Evolutionary conservation across 805 yeast species (phyloP).

Genomic region (Limtongia smithiae): DNA sequence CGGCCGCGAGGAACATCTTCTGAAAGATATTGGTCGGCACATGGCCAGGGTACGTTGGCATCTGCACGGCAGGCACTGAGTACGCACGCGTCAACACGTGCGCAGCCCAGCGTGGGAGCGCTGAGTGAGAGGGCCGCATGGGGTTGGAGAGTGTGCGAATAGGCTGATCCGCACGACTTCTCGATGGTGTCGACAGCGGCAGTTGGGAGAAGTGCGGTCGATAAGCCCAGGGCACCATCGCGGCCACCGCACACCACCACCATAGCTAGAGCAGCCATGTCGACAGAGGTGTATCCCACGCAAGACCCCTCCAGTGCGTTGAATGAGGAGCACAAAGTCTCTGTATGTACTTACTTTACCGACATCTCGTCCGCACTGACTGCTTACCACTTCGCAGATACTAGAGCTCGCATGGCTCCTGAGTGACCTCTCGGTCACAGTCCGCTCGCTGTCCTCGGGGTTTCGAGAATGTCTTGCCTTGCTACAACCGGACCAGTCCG

Average conservation of each 20-base stretch:
- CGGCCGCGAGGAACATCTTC: conserved; percentile 56
- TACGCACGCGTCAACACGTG: background rate
- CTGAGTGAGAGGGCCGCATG: too few species aligned
- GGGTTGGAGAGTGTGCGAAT: background rate
- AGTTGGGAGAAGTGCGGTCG: too few species aligned
- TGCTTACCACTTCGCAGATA: conserved; percentile 6
- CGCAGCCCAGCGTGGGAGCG: too few species aligned
- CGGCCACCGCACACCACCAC: background rate
- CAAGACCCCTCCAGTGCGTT: conserved; percentile 21
- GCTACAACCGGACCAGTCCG: conserved; percentile 22
- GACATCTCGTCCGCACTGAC: background rate
- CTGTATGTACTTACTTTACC: conserved; percentile 7
- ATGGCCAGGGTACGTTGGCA: conserved; percentile 70
- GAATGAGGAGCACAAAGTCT: conserved; percentile 28
- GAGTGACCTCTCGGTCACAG: conserved; percentile 18
- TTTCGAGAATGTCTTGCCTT: conserved; percentile 24
- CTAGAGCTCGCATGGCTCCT: conserved; percentile 29
- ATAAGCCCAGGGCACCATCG: background rate
- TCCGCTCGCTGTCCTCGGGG: conserved; percentile 21
- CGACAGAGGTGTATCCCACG: conserved; percentile 22
- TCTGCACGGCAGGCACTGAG: too few species aligned
- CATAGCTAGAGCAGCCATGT: conserved; percentile 10
- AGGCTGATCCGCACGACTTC: background rate
- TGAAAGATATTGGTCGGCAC: conserved; percentile 69
- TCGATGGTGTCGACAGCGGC: too few species aligned